Base-by-base conservation (phyloP, 2,329 filamentous ascomycete species). In the Pleoardoris graminearum region DNA sequence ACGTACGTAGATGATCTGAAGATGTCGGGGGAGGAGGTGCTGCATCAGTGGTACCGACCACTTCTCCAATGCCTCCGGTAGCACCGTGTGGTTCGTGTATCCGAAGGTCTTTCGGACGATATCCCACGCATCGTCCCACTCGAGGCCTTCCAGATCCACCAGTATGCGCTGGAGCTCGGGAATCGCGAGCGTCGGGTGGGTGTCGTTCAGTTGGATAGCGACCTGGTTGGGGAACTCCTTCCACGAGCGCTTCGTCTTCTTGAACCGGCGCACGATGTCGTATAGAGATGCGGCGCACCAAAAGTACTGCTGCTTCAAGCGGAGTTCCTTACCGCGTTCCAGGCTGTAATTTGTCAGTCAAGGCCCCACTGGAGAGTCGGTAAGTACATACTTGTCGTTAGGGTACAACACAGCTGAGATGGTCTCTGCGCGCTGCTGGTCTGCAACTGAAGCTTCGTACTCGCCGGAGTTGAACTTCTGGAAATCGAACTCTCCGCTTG, bases 391-490 rank as follows among this genome's bases (percentile, higher is more conserved):
- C 68, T 96, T 97, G 76, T 97, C 93, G 69, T 99, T 99, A 54
- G 94, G 94, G 71, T 99, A 99, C 38, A 99, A 78, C 12, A 99
- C 94, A 27, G 93, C 93, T 47, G 92, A 97, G 77, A 99, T 99
- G 50, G 93, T 97, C 80, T 99, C 94, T n/a, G 94, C 94, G 52
- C 90, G 88, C 79, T 99, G 94, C 76, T 97, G 91, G 63, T 99
- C 94, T n/a, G 89, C 90, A 33, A 99, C 94, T 11, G 94, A 95
- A 77, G 90, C 94, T 77, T 99, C 94, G 71, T 99, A 99, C 66
- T 99, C 92, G 58, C 94, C 94, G 54, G 83, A 94, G 78, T 99
- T 99, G 85, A 99, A 99, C 74, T 97, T 97, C 70, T 97, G 93
- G 78, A 99, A 99, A 77, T 99, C 93, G 60, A 99, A 99, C 75